Conservation (phyloP, 2,329 filamentous ascomycete species). For the Bisporella sp. region DNA sequence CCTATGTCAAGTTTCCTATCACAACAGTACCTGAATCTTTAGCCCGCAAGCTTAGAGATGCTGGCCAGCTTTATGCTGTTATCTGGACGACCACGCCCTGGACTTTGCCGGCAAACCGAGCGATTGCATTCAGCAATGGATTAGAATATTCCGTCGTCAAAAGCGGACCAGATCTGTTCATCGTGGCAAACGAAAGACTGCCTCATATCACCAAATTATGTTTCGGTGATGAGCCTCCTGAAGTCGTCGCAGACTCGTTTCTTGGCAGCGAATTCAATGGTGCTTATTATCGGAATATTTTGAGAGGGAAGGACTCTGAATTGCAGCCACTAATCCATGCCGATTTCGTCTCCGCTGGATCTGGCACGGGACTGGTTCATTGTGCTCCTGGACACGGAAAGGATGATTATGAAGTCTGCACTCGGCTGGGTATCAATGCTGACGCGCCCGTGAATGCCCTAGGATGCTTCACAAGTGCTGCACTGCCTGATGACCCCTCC, state of each 20-base stretch:
- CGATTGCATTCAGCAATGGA: conserved; percentile 73
- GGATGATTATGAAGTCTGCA: conserved; percentile 87
- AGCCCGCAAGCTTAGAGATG: conserved; percentile 23
- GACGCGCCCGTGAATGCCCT: conserved; percentile 79
- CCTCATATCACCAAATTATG: conserved; percentile 46
- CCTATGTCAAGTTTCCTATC: conserved; percentile 77
- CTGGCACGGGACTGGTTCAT: conserved; percentile 94
- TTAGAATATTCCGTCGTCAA: conserved; percentile 67
- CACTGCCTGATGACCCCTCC: conserved; percentile 63
- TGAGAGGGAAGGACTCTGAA: conserved; percentile 51
- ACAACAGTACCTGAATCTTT: conserved; percentile 38
- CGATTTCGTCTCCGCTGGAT: conserved; percentile 80
- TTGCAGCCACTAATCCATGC: conserved; percentile 70
- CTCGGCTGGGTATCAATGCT: conserved; percentile 60
- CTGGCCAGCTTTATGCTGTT: conserved; percentile 61
- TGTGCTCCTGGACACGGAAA: conserved; percentile 91
- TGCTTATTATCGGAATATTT: conserved; percentile 62
- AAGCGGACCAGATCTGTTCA: conserved; percentile 48
- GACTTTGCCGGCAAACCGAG: conserved; percentile 90
- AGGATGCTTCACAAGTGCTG: conserved; percentile 74
- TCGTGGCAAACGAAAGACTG: conserved; percentile 67
- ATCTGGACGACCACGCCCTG: conserved; percentile 99
- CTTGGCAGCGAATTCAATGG: conserved; percentile 58
- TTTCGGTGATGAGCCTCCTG: conserved; percentile 24
- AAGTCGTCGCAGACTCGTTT: conserved; percentile 49